Conservation (phyloP, 352 stramenopile genomes). For the Pythium scleroteichum region DNA sequence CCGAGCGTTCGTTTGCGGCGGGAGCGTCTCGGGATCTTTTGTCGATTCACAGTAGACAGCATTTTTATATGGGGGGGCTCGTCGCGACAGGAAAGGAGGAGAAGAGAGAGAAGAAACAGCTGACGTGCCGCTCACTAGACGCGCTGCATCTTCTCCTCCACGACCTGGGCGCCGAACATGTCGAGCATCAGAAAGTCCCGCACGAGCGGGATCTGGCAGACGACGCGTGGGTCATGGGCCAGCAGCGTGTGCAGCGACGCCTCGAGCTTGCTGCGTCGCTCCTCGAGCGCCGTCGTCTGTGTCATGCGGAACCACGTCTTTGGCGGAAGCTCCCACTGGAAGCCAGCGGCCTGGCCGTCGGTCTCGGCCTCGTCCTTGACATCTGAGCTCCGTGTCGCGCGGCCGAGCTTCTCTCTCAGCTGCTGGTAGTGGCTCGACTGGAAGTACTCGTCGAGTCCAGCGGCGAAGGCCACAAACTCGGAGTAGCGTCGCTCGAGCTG, state of each 20-base stretch:
- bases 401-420: constrained; percentile 13
- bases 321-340: constrained; percentile 65
- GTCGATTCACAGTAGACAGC: too few species aligned
- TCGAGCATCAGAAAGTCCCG: constrained; percentile 85
- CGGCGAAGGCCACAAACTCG: constrained; percentile 70
- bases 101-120: not conserved
- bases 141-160: constrained; percentile 50
- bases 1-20: not conserved
- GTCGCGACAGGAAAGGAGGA: too few species aligned
- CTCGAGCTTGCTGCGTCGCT: constrained; percentile 62
- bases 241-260: constrained; percentile 52
- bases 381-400: constrained; percentile 16
- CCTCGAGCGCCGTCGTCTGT: constrained; percentile 54
- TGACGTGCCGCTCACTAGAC: constrained; percentile 25
- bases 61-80: too few species aligned
- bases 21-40: not conserved
- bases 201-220: constrained; percentile 51
- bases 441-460: constrained; percentile 45
- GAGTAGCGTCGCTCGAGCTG: constrained; percentile 71
- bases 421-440: constrained; percentile 18
- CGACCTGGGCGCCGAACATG: constrained; percentile 70
- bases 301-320: constrained; percentile 85
- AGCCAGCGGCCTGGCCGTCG: constrained; percentile 15
- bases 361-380: constrained; percentile 14
- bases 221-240: constrained; percentile 32